Percentiles rank a stretch among this genome's conserved stretches.
These are phyloP conservation scores for Boletus reticuloceps DNA, from an alignment of 768 basidiomycete species.

Conservation along the genomic window DNA sequence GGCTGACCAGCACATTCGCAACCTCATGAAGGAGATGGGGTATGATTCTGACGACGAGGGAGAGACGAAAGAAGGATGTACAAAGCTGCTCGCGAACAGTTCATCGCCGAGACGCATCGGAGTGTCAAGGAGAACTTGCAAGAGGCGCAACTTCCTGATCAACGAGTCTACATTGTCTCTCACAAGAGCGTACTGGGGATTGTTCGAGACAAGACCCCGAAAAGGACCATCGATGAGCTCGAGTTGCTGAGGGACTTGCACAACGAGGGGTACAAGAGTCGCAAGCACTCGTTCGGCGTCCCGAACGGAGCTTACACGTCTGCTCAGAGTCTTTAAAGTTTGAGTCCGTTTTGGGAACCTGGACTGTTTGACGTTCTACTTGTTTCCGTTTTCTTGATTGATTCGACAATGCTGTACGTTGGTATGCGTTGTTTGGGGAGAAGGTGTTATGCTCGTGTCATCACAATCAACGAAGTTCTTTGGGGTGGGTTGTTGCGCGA, in stretches of 20 bases:
- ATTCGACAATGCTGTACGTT: background rate
- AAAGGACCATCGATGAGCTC: constrained; percentile 26
- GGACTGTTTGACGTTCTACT: background rate
- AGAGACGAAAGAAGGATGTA: constrained; percentile 17
- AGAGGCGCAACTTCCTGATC: constrained; percentile 26
- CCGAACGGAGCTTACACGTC: constrained; percentile 1
- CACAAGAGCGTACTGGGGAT: constrained; percentile 21
- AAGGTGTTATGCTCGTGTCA: background rate
- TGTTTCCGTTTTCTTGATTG: background rate
- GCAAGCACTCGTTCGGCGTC: constrained; percentile 3
- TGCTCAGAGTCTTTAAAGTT: constrained; percentile 12
- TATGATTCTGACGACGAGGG: constrained; percentile 26
- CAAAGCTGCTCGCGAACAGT: constrained; percentile 24
- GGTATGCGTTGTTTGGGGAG: background rate
- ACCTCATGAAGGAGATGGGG: constrained; percentile 26
- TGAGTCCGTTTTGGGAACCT: background rate
- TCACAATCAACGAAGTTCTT: background rate
- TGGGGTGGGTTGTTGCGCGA: background rate
- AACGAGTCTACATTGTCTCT: constrained; percentile 30
- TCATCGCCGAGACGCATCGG: constrained; percentile 26
- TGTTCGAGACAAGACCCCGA: constrained; percentile 22
- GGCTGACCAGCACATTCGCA: constrained; percentile 32
- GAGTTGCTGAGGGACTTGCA: constrained; percentile 26
- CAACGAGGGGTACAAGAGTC: constrained; percentile 12
- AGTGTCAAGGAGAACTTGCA: constrained; percentile 24